Evolutionary conservation across 1,284 basidiomycete species (phyloP).

Genomic region (Anthracocystis setariae): DNA sequence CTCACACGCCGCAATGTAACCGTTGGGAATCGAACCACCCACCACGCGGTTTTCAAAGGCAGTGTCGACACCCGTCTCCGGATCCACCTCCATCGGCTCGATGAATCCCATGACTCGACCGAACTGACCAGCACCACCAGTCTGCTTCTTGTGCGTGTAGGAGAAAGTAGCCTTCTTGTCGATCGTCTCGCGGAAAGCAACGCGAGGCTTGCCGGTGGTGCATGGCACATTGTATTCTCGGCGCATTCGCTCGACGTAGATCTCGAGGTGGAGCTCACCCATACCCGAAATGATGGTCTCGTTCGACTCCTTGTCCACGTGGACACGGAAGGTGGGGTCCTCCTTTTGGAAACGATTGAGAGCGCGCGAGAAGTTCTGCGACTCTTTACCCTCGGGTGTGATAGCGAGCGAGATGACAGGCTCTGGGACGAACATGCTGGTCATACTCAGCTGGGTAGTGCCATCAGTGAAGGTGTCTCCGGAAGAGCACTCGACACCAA

Average conservation of each 20-base stretch:
- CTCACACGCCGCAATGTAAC: constrained; percentile 93
- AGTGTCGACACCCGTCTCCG: constrained; percentile 83
- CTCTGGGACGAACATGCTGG: constrained; percentile 97
- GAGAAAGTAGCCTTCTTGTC: constrained; percentile 82
- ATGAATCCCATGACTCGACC: constrained; percentile 88
- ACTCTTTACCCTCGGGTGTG: constrained; percentile 87
- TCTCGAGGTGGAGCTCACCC: constrained; percentile 98
- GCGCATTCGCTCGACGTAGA: constrained; percentile 98
- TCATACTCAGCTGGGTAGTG: constrained; percentile 71
- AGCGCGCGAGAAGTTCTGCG: constrained; percentile 87
- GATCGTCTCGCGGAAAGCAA: constrained; percentile 96
- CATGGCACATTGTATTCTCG: constrained; percentile 96
- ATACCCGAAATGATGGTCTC: constrained; percentile 99
- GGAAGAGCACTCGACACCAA: constrained; percentile 97
- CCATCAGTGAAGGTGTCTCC: constrained; percentile 91
- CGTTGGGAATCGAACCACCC: constrained; percentile 89
- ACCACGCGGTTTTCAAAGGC: constrained; percentile 90
- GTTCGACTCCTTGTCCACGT: constrained; percentile 91
- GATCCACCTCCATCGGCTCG: constrained; percentile 86
- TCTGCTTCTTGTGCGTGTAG: constrained; percentile 98
- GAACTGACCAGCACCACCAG: constrained; percentile 96
- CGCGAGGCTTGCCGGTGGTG: constrained; percentile 92
- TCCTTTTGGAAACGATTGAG: constrained; percentile 99
- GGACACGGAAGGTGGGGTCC: constrained; percentile 98
- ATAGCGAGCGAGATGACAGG: constrained; percentile 96